Percentiles rank a stretch among this genome's conserved stretches.
Evolutionary conservation across 352 stramenopile genomes (phyloP).

Genomic region (Phytophthora lateralis): DNA sequence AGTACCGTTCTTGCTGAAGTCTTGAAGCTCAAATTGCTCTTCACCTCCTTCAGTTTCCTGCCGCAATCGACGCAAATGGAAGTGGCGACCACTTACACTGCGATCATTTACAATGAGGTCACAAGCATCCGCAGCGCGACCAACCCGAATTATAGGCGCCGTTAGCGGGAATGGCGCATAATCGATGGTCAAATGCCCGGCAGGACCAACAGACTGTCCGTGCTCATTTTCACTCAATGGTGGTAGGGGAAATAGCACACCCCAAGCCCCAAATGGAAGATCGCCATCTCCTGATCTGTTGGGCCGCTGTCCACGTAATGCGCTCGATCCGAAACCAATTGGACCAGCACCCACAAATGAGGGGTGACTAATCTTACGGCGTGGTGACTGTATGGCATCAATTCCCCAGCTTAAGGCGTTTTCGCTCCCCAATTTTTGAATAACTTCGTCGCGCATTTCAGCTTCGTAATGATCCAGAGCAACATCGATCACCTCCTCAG

Average conservation of each 20-base stretch:
- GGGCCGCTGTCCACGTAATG: conserved; percentile 12
- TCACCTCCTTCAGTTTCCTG: conserved; percentile 55
- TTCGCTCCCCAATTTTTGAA: conserved; percentile 72
- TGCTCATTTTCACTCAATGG: conserved; percentile 72
- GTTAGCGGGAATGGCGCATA: conserved; percentile 71
- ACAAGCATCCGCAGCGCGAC: conserved; percentile 80
- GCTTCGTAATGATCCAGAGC: conserved; percentile 69
- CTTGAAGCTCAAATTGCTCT: conserved; percentile 83
- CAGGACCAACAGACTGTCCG: conserved; percentile 14
- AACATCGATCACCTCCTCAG: conserved; percentile 73
- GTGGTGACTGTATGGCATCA: conserved; percentile 82
- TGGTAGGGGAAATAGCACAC: conserved; percentile 72
- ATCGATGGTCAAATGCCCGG: conserved; percentile 40
- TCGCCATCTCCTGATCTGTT: conserved; percentile 29
- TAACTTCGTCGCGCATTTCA: conserved; percentile 61
- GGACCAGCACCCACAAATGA: conserved; percentile 15
- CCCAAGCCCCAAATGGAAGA: conserved; percentile 73
- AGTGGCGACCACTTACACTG: conserved; percentile 87
- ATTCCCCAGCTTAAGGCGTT: conserved; percentile 85
- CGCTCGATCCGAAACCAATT: conserved; percentile 11
- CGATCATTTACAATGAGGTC: conserved; percentile 90
- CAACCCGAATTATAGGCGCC: conserved; percentile 74
- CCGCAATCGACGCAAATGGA: conserved; percentile 75
- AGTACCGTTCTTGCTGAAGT: conserved; percentile 91
- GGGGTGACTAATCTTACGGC: conserved; percentile 45